phyloP scores from a whole-genome alignment of 1,284 basidiomycete genomes.

The Pascua sp. region DNA sequence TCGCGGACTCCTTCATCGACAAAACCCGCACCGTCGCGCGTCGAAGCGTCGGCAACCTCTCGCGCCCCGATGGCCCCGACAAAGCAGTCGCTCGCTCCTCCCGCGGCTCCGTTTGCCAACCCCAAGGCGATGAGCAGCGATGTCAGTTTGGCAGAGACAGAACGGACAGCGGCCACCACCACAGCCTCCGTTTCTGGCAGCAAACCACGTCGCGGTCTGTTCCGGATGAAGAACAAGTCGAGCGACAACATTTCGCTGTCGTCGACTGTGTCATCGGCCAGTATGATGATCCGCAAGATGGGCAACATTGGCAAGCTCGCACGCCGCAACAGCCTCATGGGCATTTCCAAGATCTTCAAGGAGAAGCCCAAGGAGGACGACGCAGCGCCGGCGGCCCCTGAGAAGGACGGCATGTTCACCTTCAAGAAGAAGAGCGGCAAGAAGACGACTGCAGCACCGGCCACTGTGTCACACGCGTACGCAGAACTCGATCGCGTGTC shows the following conservation, averaged over 20 bases:
- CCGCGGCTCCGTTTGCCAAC: conserved; percentile 33
- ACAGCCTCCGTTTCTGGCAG: conserved; percentile 14
- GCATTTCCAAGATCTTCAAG: conserved; percentile 92
- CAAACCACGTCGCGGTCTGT: conserved; percentile 50
- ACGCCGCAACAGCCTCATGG: conserved; percentile 76
- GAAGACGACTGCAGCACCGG: conserved; percentile 58
- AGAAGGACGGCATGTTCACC: conserved; percentile 31
- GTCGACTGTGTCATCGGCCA: conserved; percentile 93
- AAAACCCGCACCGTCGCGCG: conserved; percentile 10
- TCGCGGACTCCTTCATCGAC: conserved; percentile 10
- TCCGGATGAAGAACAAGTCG: conserved; percentile 89
- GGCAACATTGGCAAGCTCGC: conserved; percentile 91
- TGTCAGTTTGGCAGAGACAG: conserved; percentile 40
- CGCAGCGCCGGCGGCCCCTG: conserved; percentile 47
- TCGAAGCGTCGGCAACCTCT: conserved; percentile 3
- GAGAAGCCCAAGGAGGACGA: conserved; percentile 67
- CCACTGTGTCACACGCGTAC: conserved; percentile 76
- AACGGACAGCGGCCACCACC: conserved; percentile 33
- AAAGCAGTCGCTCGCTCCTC: conserved; percentile 20
- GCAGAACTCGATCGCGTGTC: conserved; percentile 73
- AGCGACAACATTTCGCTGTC: conserved; percentile 97
- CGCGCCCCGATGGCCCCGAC: conserved; percentile 3
- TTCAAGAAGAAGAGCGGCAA: conserved; percentile 52
- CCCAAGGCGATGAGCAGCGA: conserved; percentile 35
- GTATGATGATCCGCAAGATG: conserved; percentile 95